These are phyloP conservation scores for Leccinum longicurvipes DNA, from an alignment of 768 basidiomycete species.

Conservation along the genomic window DNA sequence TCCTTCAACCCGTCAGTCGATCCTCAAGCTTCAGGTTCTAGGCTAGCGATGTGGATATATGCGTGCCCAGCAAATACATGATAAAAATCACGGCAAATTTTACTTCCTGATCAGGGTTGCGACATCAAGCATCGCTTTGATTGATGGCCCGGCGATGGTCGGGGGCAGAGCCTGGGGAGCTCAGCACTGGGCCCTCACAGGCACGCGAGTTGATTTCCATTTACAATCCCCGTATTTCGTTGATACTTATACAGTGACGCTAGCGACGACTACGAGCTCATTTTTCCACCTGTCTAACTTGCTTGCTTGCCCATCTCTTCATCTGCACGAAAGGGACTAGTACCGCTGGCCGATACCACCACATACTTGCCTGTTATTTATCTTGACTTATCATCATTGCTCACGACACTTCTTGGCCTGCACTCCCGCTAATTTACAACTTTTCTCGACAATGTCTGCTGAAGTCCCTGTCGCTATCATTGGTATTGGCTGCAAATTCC, in stretches of 20 bases:
- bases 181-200: neutral
- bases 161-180: neutral
- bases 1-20: too few relatives aligned
- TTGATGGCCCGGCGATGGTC: slow-evolving; percentile 12
- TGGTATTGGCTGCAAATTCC: slow-evolving; percentile 32
- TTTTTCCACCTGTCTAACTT: neutral
- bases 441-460: slow-evolving; percentile 24
- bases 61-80: neutral
- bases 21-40: too few relatives aligned
- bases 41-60: neutral
- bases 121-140: slow-evolving; percentile 1
- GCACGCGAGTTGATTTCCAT: neutral
- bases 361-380: neutral
- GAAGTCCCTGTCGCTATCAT: slow-evolving; percentile 29
- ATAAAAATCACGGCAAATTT: neutral
- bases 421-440: neutral
- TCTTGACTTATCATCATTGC: neutral
- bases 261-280: neutral
- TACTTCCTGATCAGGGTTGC: slow-evolving; percentile 1
- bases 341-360: neutral
- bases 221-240: neutral
- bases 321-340: neutral
- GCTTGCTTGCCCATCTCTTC: neutral
- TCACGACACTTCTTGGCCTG: neutral
- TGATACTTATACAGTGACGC: slow-evolving; percentile 9